These are phyloP conservation scores for Salix exigua DNA, from an alignment of 345 rosid genomes.

Conservation along the genomic window DNA sequence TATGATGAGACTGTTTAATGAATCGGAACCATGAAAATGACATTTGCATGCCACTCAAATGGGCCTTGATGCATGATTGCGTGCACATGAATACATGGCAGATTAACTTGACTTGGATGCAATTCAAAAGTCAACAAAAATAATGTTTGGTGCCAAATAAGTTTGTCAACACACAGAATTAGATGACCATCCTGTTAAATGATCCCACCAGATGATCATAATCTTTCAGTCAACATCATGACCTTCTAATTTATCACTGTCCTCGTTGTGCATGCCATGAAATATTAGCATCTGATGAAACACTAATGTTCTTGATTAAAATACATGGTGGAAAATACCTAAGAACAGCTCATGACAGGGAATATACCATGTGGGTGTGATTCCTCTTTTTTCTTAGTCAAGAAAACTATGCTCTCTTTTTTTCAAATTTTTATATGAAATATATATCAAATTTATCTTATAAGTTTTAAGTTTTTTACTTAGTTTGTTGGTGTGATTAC, in stretches of 20 bases:
- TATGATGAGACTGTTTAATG: neutral
- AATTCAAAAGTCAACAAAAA: constrained; percentile 10
- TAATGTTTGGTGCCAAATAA: neutral
- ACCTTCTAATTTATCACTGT: neutral
- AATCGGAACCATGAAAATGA: constrained; percentile 3
- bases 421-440: too few species aligned
- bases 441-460: too few species aligned
- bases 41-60: neutral
- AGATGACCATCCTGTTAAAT: constrained; percentile 1
- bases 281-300: neutral
- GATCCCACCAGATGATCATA: constrained; percentile 2
- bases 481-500: too few species aligned
- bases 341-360: too few species aligned
- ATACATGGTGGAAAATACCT: neutral
- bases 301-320: too few species aligned
- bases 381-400: neutral
- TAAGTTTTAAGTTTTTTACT: too few species aligned
- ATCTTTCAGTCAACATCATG: constrained; percentile 4
- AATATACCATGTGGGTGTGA: neutral
- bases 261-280: neutral
- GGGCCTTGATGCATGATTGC: constrained; percentile 7
- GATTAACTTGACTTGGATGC: constrained; percentile 1
- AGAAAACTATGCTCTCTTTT: too few species aligned
- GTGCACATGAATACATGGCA: neutral
- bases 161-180: constrained; percentile 9